Evolutionary conservation across 202 grass and related monocot genomes (phyloP), one percentile per base, ranked within the genome.

Genomic region (Hordeum pubiflorum): DNA sequence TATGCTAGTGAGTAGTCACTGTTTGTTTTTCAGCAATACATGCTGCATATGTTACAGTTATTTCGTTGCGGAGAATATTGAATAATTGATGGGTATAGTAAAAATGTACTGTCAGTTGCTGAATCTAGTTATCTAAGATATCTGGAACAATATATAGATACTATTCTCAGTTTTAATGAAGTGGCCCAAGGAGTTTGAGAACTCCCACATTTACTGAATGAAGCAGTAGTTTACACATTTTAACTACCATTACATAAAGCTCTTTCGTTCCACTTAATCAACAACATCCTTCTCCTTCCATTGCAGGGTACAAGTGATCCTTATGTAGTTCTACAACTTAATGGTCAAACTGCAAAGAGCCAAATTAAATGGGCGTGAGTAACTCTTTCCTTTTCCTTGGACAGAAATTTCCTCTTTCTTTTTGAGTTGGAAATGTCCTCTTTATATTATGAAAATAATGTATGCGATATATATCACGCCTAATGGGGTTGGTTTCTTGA

Each of bases 281-380:
- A n/a, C 20, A 21, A 18, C 7, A 69, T 29, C 20, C 48, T 69
- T 73, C 31, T 76, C 12, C 27, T 67, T 82, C 17, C 20, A 68
- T 90, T 86, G 27, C 85, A 97, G 92, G 94, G 94, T 63, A 97
- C 94, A 89, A 97, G 92, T 77, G 94, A 97, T 83, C 94, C 94
- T 68, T 94, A 93, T 77, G 92, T 97, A 24, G 60, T 97, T 87
- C 78, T 97, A 14, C 91, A 91, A 76, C 62, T 97, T 59, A 91
- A 94, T 79, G 92, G 88, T 75, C 89, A 89, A 83, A 89, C 83
- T 79, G 73, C 48, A 32, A 97, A 88, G 75, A 94, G 87, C 86
- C 92, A 93, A 26, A 89, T 97, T 81, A 97, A 94, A 93, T 97
- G 94, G 94, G 91, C 88, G 94, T 92, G 86, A 97, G 94, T 83